Conservation (phyloP, 768 basidiomycete species). For the Collybia sordida region DNA sequence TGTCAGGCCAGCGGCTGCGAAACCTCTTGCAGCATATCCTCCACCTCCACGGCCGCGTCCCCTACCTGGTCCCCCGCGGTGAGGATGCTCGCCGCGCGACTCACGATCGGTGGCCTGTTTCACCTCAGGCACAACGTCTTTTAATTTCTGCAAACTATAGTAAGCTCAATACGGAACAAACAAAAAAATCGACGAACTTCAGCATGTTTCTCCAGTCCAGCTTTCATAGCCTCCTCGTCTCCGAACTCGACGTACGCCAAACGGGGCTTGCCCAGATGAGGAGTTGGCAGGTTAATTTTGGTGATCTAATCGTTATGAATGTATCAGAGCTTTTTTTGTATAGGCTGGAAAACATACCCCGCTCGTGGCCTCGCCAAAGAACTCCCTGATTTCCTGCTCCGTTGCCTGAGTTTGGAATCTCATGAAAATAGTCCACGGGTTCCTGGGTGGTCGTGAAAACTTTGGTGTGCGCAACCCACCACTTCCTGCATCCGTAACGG, state of each 20-base stretch:
- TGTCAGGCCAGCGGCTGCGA: slow-evolving; percentile 2
- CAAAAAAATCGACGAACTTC: slow-evolving; percentile 46
- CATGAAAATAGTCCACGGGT: slow-evolving; percentile 88
- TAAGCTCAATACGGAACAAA: slow-evolving; percentile 10
- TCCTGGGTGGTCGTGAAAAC: slow-evolving; percentile 56
- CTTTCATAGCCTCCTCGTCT: slow-evolving; percentile 83
- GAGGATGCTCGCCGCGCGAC: slow-evolving; percentile 32
- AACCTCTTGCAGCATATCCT: slow-evolving; percentile 7
- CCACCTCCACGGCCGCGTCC: slow-evolving; percentile 34
- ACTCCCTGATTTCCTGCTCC: slow-evolving; percentile 71
- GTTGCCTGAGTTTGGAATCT: slow-evolving; percentile 51
- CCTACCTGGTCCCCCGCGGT: slow-evolving; percentile 26
- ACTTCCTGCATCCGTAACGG: slow-evolving; percentile 51
- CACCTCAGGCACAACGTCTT: slow-evolving; percentile 64
- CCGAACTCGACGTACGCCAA: slow-evolving; percentile 90
- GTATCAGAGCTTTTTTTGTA: not conserved
- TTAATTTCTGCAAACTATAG: slow-evolving; percentile 54
- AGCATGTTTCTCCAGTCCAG: slow-evolving; percentile 70
- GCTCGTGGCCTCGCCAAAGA: slow-evolving; percentile 74
- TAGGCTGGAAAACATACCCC: slow-evolving; percentile 31
- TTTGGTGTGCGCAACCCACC: slow-evolving; percentile 73
- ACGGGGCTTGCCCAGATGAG: slow-evolving; percentile 48
- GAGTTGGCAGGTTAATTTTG: slow-evolving; percentile 58
- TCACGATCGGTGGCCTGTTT: slow-evolving; percentile 68
- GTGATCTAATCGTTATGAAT: slow-evolving; percentile 51